These are phyloP conservation scores for Candida sp. DNA, from an alignment of 1,139 yeast species.

Conservation along the genomic window DNA sequence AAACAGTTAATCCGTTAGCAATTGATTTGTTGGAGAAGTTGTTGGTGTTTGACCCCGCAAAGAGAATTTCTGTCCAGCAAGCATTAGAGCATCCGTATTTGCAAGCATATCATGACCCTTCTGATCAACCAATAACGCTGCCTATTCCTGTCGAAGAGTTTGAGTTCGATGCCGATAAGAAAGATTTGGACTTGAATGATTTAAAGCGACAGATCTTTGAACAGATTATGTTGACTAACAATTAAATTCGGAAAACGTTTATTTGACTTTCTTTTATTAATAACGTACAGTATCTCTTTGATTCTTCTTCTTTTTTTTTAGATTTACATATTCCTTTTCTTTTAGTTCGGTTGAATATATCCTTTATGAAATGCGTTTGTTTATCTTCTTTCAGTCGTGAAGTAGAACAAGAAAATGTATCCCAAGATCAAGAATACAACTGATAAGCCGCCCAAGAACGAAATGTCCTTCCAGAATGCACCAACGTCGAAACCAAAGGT, in stretches of 20 bases:
- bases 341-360: background rate
- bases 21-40: conserved; percentile 77
- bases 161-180: conserved; percentile 79
- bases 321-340: background rate
- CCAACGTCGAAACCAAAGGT: conserved; percentile 93
- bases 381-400: conserved; percentile 76
- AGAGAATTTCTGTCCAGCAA: conserved; percentile 78
- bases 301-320: background rate
- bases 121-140: conserved; percentile 80
- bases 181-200: conserved; percentile 69
- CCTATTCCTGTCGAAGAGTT: conserved; percentile 82
- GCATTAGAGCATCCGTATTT: conserved; percentile 88
- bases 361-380: background rate
- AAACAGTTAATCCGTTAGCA: conserved; percentile 63
- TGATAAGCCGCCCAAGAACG: conserved; percentile 53
- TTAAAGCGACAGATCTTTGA: conserved; percentile 72
- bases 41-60: conserved; percentile 79
- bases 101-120: conserved; percentile 76
- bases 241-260: background rate
- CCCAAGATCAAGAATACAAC: conserved; percentile 65
- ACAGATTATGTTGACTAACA: conserved; percentile 47
- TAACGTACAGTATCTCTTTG: too few species aligned
- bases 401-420: conserved; percentile 71
- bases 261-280: background rate
- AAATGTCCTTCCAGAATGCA: conserved; percentile 71